A percentile compares a stretch with the other conserved stretches of the same genome.
Evolutionary conservation across 1,284 basidiomycete genomes (phyloP).

Genomic region (Melampsora larici-populina): DNA sequence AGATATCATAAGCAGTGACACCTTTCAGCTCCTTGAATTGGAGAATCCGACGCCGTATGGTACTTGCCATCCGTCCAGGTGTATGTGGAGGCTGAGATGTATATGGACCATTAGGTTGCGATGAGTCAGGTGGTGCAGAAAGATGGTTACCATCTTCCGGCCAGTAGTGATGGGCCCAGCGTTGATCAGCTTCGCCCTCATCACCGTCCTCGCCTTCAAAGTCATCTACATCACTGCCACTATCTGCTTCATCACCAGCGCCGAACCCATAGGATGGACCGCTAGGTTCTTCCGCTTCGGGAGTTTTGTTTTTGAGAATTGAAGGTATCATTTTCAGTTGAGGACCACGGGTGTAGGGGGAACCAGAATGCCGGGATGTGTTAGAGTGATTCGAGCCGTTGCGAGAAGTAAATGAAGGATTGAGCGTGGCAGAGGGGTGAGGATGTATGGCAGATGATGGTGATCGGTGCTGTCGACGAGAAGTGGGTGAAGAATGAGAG

Average conservation of each 20-base stretch:
- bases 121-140: slow-evolving; percentile 3
- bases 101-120: slow-evolving; percentile 15
- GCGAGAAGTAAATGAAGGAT: neutral
- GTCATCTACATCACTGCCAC: slow-evolving; percentile 40
- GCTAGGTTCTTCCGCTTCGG: neutral
- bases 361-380: neutral
- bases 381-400: neutral
- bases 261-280: slow-evolving; percentile 33
- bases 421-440: neutral
- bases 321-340: neutral
- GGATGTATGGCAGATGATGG: neutral
- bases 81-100: slow-evolving; percentile 25
- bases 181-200: slow-evolving; percentile 15
- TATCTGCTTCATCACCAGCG: slow-evolving; percentile 35
- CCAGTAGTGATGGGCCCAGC: slow-evolving; percentile 36
- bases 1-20: slow-evolving; percentile 41
- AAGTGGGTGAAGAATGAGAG: neutral
- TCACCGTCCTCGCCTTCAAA: slow-evolving; percentile 42
- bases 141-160: slow-evolving; percentile 35
- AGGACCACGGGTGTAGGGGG: neutral
- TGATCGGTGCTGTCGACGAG: neutral
- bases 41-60: slow-evolving; percentile 18
- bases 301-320: slow-evolving; percentile 8
- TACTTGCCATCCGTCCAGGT: slow-evolving; percentile 19
- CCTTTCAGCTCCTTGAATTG: slow-evolving; percentile 39